A percentile compares a stretch with the other conserved stretches of the same genome.
These are phyloP conservation scores for Nicotiana otophora DNA, from an alignment of 257 asterid genomes.

Conservation along the genomic window DNA sequence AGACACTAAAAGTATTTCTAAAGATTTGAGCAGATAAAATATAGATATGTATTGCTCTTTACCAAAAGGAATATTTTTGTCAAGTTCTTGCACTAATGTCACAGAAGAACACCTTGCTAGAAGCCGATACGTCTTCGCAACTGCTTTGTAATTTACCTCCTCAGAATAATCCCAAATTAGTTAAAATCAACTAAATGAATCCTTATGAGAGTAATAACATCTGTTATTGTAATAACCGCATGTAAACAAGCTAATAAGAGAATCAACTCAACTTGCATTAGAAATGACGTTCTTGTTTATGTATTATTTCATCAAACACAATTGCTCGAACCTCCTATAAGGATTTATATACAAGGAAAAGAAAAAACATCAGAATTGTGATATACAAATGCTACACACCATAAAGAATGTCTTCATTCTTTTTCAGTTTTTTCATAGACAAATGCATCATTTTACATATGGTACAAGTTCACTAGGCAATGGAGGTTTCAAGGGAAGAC, in stretches of 20 bases:
- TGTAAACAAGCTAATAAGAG: not conserved
- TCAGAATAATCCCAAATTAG: not conserved
- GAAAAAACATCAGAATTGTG: not conserved
- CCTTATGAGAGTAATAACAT: not conserved
- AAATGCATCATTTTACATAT: not conserved
- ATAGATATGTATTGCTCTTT: no score
- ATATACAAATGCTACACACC: not conserved
- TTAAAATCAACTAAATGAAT: not conserved
- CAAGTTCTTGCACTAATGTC: not conserved
- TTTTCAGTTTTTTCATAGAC: not conserved
- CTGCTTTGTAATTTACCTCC: not conserved
- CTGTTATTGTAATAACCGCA: not conserved
- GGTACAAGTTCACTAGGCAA: constrained; percentile 14
- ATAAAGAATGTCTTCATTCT: not conserved
- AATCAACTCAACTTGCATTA: not conserved
- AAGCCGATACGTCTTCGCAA: no score
- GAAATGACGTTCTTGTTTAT: not conserved
- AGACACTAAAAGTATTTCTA: no score
- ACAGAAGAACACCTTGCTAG: not conserved
- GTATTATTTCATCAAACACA: not conserved
- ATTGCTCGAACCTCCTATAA: not conserved
- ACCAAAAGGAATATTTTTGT: no score
- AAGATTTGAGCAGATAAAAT: no score
- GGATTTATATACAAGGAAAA: not conserved
- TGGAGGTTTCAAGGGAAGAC: constrained; percentile 50